Evolutionary conservation across 352 stramenopile genomes (phyloP), one percentile per base, ranked within the genome.

Genomic region (Phytophthora uliginosa): DNA sequence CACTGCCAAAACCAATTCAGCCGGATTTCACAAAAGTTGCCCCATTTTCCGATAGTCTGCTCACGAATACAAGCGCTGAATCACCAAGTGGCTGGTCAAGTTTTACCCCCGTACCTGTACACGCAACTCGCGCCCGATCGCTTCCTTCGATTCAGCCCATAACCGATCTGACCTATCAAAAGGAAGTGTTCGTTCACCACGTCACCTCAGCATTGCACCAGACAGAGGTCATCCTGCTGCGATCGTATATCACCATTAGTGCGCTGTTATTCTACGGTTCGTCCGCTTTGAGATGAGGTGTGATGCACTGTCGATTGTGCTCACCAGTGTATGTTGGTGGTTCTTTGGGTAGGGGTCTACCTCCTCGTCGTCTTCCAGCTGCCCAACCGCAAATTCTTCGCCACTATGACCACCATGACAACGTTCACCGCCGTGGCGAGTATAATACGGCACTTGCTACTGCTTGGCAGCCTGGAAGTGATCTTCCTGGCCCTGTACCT

Each of bases 191-290:
- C 28, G 24, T 66, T 17, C 48, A 40, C 24, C 33, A 54, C 12
- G 26, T 73, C 9, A 60, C 60, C 18, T 33, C 63, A 10, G 47
- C 54, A 6, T 45, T 79, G 24, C 59, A 77, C 50, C 61, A 73
- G 26, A 74, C 68, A 2, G 73, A 79, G 42, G 64, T 74, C 22
- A 74, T 77, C 15, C 13, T 79, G 17, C 69, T 79, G 3, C 69
- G 63, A 18, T 79, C 68, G 36, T 79, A 36, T 20, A 56, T 56
- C 50, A 56, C 50, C 24, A 56, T 56, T 8, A 34, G n/a, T n/a
- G 50, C 24, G 50, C n/a, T 56, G 22, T 9, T 36, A 8, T 56
- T 33, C 8, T 56, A 56, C 50, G 50, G 45, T 52, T 17, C 10
- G 45, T 51, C 55, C 24, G 22, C 20, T 38, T 42, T 42, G 36